Percentiles rank a stretch among this genome's conserved stretches.
Conservation (phyloP, 2,329 filamentous ascomycete genomes). For the Trichoderma sp. region DNA sequence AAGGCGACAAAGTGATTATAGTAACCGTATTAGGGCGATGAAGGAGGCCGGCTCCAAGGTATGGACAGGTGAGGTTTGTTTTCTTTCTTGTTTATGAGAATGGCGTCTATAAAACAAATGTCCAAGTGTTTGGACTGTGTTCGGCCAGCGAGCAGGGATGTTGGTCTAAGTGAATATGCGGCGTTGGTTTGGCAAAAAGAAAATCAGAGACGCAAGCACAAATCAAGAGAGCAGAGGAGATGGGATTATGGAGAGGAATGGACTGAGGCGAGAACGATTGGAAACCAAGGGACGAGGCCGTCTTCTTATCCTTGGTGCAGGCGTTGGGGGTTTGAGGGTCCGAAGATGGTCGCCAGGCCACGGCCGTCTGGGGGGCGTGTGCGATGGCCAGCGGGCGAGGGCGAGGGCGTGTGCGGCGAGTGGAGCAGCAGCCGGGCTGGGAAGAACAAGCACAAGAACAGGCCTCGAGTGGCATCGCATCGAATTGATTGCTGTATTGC, state of each 20-base stretch:
- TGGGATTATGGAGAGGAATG: slow-evolving; percentile 9
- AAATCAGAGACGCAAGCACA: neutral
- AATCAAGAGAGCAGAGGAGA: slow-evolving; percentile 5
- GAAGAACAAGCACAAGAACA: too few species aligned
- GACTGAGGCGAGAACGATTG: slow-evolving; percentile 23
- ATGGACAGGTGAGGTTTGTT: neutral
- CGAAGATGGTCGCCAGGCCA: slow-evolving; percentile 7
- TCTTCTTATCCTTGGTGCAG: slow-evolving; percentile 30
- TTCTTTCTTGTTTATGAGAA: neutral
- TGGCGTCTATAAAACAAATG: neutral
- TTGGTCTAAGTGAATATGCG: neutral
- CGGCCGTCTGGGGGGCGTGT: neutral
- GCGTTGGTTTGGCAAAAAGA: neutral
- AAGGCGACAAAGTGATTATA: neutral
- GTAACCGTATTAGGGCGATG: slow-evolving; percentile 2
- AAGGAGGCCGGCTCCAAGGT: slow-evolving; percentile 25
- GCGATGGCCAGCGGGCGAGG: neutral
- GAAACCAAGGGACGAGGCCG: slow-evolving; percentile 28
- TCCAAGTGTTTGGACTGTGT: slow-evolving; percentile 13
- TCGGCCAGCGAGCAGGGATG: slow-evolving; percentile 7
- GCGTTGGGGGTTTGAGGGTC: neutral
- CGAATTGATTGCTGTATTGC: too few species aligned
- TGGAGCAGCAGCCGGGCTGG: neutral
- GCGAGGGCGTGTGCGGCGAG: neutral
- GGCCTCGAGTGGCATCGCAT: neutral